Base-by-base conservation (phyloP, 306 rosid genomes). In the Biancaea sappan region DNA sequence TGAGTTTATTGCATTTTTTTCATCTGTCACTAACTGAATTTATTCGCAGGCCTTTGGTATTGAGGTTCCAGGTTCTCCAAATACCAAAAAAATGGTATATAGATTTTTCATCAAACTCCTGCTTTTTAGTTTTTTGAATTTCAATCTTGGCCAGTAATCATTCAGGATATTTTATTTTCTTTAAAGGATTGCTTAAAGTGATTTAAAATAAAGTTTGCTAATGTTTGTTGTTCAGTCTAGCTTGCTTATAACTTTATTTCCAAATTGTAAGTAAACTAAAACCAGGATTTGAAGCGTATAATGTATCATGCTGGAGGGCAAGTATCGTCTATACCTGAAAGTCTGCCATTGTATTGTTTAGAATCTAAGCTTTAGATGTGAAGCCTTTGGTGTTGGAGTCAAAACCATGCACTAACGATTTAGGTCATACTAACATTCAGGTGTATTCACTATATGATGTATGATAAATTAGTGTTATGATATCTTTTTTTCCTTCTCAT, bases 71-170 rank as follows among this genome's bases (percentile, higher is more conserved):
- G 77, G 46, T 77, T 80, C 92, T 81, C 84, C 93, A 57, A 29
- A 61, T 32, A 22, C 78, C 19, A 91, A 93, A 82, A 91, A 76
- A 79, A 77, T 83, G 89, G 96, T 91, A 56, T 29, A 46, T 34
- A 35, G 14, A 34, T 25, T 40, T 69, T 63, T 46, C 52, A 22
- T 76, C n/a, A 7, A 18, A 48, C 25, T 61, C 43, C 8, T 37
- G 40, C 7, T 46, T 66, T 72, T 29, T 32, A 10, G 29, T 7
- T 63, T 61, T 54, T 58, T 4, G 26, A 9, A 57, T 80, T 63
- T 60, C 26, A n/a, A 68, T 74, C 51, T 18, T n/a, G 13, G 41
- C 48, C 38, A 75, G 53, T 52, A 63, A 38, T 28, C 24, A 5
- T 37, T 9, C 11, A 40, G 22, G 32, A 24, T 10, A 34, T 18